phyloP scores from a whole-genome alignment of 1,284 basidiomycete species.

The Tylopilus sp. region DNA sequence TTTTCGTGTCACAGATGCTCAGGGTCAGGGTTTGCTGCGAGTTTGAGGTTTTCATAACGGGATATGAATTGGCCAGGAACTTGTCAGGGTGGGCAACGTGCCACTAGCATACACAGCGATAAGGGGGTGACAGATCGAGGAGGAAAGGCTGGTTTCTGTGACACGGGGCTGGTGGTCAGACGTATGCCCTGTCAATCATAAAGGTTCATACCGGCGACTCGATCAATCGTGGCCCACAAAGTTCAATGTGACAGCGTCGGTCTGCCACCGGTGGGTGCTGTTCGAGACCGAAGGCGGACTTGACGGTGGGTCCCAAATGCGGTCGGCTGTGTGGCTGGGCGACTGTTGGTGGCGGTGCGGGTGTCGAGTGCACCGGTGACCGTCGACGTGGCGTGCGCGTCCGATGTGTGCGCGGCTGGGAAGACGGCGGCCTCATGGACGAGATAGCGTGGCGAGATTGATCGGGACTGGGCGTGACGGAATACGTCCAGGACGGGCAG shows the following conservation, averaged over 20 bases:
- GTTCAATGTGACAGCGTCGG: slow-evolving; percentile 14
- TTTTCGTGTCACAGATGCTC: slow-evolving; percentile 14
- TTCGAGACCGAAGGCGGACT: no score
- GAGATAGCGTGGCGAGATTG: slow-evolving; percentile 11
- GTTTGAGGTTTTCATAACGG: slow-evolving; percentile 16
- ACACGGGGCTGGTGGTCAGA: neutral
- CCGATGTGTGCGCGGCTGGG: no score
- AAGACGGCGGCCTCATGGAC: neutral
- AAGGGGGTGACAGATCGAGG: no score
- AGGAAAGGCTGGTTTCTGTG: no score
- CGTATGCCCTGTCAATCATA: slow-evolving; percentile 1
- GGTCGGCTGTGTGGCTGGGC: no score
- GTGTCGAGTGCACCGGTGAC: neutral
- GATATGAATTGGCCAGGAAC: neutral
- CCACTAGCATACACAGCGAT: neutral
- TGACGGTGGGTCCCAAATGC: no score
- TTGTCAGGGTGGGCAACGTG: slow-evolving; percentile 2
- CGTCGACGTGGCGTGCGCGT: no score
- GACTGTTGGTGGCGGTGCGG: no score
- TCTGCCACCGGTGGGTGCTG: no score
- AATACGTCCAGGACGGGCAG: neutral
- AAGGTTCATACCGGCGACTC: no score
- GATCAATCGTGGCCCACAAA: neutral
- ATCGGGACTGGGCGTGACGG: slow-evolving; percentile 2
- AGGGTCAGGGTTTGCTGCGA: slow-evolving; percentile 27